Base-by-base conservation (phyloP, 2,329 filamentous ascomycete species). In the Apiospora arundinis region DNA sequence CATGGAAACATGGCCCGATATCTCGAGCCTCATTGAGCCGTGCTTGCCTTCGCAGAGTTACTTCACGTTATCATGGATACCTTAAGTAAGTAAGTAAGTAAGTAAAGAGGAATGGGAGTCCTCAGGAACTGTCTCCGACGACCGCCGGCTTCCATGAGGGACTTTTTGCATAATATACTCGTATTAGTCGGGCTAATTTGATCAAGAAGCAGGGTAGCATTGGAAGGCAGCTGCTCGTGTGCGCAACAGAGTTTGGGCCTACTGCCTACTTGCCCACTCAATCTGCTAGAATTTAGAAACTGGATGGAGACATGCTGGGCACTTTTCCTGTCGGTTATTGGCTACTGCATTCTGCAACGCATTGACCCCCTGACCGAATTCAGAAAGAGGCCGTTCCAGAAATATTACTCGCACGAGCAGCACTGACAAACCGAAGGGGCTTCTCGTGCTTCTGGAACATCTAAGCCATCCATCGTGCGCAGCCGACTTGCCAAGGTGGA, bases 401-500 rank as follows among this genome's bases (percentile, higher is more conserved):
- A 60, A 11, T 11, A 56, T 18, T 56, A 14, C 25, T 14, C 23
- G 49, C 25, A 56, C 12, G 49, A 8, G 18, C 25, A 9, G 40
- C 40, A 42, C 9, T 32, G 32, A 42, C 9, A 42, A 8, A 42
- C 40, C 9, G 49, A 32, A 16, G 49, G 49, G 49, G 23, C 49
- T 45, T 60, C 28, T 60, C 25, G 49, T 25, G 23, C 49, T 45
- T 60, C 28, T 60, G 52, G 28, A 60, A 60, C 52, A 60, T 60
- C 52, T 60, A 60, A 37, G 52, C 52, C 52, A 60, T 60, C n/a
- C n/a, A n/a, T n/a, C n/a, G n/a, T n/a, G n/a, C n/a, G n/a, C n/a
- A n/a, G n/a, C n/a, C n/a, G n/a, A n/a, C n/a, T n/a, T n/a, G n/a
- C n/a, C n/a, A n/a, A n/a, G n/a, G n/a, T n/a, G n/a, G n/a, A n/a